A percentile compares a stretch with the other conserved stretches of the same genome.
Evolutionary conservation across 345 rosid genomes (phyloP).

Genomic region (Orychophragmus violaceus): DNA sequence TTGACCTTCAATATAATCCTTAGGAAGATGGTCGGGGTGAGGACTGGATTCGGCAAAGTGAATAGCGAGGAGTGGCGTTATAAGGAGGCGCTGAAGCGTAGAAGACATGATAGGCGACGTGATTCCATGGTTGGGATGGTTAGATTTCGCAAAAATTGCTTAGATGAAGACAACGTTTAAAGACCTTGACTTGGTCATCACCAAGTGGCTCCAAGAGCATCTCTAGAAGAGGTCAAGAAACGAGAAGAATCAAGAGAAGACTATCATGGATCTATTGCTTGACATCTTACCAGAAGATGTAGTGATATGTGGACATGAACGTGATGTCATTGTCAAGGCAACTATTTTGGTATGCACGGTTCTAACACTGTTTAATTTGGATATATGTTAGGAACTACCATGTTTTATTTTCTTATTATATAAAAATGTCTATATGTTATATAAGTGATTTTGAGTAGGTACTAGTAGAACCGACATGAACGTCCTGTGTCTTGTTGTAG

Average conservation of each 20-base stretch:
- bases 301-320: slow-evolving; percentile 38
- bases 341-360: slow-evolving; percentile 43
- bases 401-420: too few relatives aligned
- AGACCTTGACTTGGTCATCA: slow-evolving; percentile 41
- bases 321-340: slow-evolving; percentile 49
- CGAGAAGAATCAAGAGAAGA: slow-evolving; percentile 12
- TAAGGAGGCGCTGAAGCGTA: slow-evolving; percentile 37
- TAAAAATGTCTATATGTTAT: too few relatives aligned
- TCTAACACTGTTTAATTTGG: not conserved
- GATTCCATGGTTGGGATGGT: slow-evolving; percentile 54
- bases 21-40: slow-evolving; percentile 47
- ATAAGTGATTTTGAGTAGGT: too few relatives aligned
- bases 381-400: not conserved
- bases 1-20: slow-evolving; percentile 51
- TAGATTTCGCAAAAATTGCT: slow-evolving; percentile 40
- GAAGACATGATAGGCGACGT: slow-evolving; percentile 42
- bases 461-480: too few relatives aligned
- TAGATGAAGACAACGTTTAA: slow-evolving; percentile 46
- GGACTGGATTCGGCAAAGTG: slow-evolving; percentile 16
- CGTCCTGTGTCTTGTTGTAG: slow-evolving; percentile 31
- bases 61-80: slow-evolving; percentile 43
- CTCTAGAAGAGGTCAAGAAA: slow-evolving; percentile 17
- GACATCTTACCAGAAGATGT: slow-evolving; percentile 34
- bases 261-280: slow-evolving; percentile 56
- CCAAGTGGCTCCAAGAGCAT: slow-evolving; percentile 56